These are phyloP conservation scores for Cyberlindnera subsufficiens DNA, from an alignment of 805 yeast species.

Conservation along the genomic window DNA sequence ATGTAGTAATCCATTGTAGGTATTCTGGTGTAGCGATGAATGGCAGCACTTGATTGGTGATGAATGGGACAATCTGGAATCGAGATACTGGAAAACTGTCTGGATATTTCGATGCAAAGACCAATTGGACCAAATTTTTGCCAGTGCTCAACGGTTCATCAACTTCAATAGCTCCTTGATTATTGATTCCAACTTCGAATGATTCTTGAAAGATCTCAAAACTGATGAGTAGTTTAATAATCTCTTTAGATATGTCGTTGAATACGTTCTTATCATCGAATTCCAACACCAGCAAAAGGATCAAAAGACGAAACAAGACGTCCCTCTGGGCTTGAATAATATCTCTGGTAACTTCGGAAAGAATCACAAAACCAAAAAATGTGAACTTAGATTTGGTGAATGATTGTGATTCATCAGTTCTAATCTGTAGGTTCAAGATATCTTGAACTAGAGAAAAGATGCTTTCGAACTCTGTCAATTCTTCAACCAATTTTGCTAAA, in stretches of 20 bases:
- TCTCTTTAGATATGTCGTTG: constrained; percentile 10
- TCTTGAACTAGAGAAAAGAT: constrained; percentile 32
- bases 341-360: constrained; percentile 25
- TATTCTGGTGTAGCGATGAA: constrained; percentile 16
- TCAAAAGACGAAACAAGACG: constrained; percentile 27
- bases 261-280: constrained; percentile 26
- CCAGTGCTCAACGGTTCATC: constrained; percentile 15
- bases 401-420: neutral
- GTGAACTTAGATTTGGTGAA: constrained; percentile 16
- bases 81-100: constrained; percentile 13
- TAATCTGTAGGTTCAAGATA: constrained; percentile 26
- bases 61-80: constrained; percentile 8
- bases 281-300: constrained; percentile 32
- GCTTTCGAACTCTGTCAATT: constrained; percentile 32
- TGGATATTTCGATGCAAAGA: constrained; percentile 7
- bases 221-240: constrained; percentile 14
- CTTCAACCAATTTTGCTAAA: constrained; percentile 33
- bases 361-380: constrained; percentile 16
- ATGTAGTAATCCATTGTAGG: constrained; percentile 6
- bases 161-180: constrained; percentile 12
- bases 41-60: constrained; percentile 11
- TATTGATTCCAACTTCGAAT: constrained; percentile 12
- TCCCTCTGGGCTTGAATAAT: constrained; percentile 24
- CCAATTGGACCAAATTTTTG: constrained; percentile 8
- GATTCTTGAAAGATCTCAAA: constrained; percentile 15